Conservation (phyloP, 2,329 filamentous ascomycete genomes). For the Talaromyces sp. region DNA sequence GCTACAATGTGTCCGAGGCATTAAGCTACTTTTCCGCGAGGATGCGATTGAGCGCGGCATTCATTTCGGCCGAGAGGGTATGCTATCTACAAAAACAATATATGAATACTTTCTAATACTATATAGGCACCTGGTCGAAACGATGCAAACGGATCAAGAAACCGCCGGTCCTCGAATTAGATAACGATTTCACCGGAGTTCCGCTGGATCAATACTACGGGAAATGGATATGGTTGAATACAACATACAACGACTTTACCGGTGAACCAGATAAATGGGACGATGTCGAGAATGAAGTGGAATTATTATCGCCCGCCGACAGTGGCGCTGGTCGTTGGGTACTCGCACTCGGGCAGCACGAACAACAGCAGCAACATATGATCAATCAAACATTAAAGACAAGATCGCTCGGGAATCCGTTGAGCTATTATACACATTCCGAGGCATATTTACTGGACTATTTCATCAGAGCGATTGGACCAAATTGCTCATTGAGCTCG, state of each 20-base stretch:
- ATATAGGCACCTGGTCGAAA: slow-evolving; percentile 18
- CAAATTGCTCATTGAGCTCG: slow-evolving; percentile 32
- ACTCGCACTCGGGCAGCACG: slow-evolving; percentile 13
- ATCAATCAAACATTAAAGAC: background rate
- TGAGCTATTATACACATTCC: slow-evolving; percentile 8
- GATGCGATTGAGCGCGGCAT: slow-evolving; percentile 34
- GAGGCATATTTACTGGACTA: slow-evolving; percentile 29
- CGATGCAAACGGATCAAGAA: slow-evolving; percentile 18
- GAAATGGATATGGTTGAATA: slow-evolving; percentile 31
- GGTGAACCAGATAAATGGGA: background rate
- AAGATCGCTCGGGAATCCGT: slow-evolving; percentile 8
- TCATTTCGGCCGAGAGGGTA: slow-evolving; percentile 29
- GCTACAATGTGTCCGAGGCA: slow-evolving; percentile 27
- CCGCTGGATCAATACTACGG: slow-evolving; percentile 20
- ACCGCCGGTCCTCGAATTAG: slow-evolving; percentile 14
- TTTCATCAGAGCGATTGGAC: slow-evolving; percentile 32
- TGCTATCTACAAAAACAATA: background rate
- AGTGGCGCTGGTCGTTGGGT: background rate
- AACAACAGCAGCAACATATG: slow-evolving; percentile 8
- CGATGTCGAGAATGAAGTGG: slow-evolving; percentile 6
- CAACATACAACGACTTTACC: slow-evolving; percentile 26
- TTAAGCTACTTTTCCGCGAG: slow-evolving; percentile 32
- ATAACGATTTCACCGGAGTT: slow-evolving; percentile 15
- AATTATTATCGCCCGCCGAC: slow-evolving; percentile 20
- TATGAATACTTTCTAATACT: background rate